Base-by-base conservation (phyloP, 2,329 filamentous ascomycete genomes). In the Laburnicola sp. region DNA sequence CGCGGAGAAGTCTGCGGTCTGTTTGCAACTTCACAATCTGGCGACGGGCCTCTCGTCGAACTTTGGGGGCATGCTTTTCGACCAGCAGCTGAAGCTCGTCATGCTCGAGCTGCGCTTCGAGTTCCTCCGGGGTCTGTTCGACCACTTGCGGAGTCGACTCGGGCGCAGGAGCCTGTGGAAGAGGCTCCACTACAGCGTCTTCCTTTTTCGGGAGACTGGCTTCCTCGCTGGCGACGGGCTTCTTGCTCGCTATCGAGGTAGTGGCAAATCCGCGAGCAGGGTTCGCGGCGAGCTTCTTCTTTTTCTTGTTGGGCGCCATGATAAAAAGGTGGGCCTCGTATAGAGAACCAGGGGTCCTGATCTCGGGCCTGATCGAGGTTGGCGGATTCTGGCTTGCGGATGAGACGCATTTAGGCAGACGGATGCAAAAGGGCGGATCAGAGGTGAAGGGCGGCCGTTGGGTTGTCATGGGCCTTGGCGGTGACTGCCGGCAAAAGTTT, bases 251-350 rank as follows among this genome's bases (percentile, higher is more conserved):
- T 53, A 96, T 82, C 1, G 93, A 97, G 9, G 90, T 95, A 4
- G 94, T 99, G 58, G 93, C 91, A 76, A 97, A 96, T 16, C 92
- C 94, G 72, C 94, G 83, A 34, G 91, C 91, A 53, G 92, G 90
- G 74, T 97, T 97, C 28, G 87, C 84, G 25, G 84, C 83, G 48
- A 88, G 82, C 82, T 97, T 97, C 80, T 91, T 95, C 78, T 97
- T 96, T 77, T 96, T 96, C 75, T 90, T 88, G 56, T 79, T 78
- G 10, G 75, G 69, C 34, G 88, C 87, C 89, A 93, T 93, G 32
- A 25, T 44, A 28, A 37, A 41, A 60, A 56, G 38, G 53, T 50
- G 56, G 58, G 45, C 50, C 56, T 53, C 51, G 64, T 71, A 70
- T 70, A 48, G 69, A 70, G 60, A 62, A 71, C 58, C 66, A 66